Evolutionary conservation across 306 rosid genomes (phyloP).

Genomic region (Senna tora): DNA sequence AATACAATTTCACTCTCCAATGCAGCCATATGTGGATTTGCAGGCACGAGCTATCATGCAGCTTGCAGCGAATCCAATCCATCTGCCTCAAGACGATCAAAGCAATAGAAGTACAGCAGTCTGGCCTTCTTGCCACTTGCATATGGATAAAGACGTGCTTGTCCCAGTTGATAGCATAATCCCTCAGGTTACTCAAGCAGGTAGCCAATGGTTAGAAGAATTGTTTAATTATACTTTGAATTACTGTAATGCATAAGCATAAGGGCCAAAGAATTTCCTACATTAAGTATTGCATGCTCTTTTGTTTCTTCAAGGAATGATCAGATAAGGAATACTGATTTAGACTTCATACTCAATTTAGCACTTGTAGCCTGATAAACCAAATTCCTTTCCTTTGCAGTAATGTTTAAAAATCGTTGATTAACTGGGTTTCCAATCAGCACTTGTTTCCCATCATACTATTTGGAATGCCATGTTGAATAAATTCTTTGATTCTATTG

Average conservation of each 20-base stretch:
- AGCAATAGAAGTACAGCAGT: constrained; percentile 52
- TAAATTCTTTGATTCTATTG: neutral
- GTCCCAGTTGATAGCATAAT: constrained; percentile 54
- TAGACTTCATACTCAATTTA: constrained; percentile 7
- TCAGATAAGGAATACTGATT: constrained; percentile 18
- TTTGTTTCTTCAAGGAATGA: constrained; percentile 10
- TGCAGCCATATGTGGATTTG: constrained; percentile 56
- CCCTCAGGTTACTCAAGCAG: constrained; percentile 65
- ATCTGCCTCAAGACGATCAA: constrained; percentile 53
- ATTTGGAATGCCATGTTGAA: constrained; percentile 1
- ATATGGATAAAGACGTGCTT: constrained; percentile 53
- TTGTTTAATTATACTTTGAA: constrained; percentile 15
- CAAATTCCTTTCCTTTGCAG: constrained; percentile 16
- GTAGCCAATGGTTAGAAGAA: constrained; percentile 46
- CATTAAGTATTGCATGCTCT: constrained; percentile 18
- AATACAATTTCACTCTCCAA: constrained; percentile 41
- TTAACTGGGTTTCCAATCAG: constrained; percentile 20
- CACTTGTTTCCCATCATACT: constrained; percentile 7
- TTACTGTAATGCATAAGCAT: constrained; percentile 3
- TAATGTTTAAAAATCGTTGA: neutral
- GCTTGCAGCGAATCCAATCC: constrained; percentile 78
- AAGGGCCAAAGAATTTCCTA: constrained; percentile 20
- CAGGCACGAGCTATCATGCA: constrained; percentile 95
- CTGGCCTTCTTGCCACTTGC: constrained; percentile 57
- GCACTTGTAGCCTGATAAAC: constrained; percentile 1